Conservation (phyloP, 805 yeast genomes). For the Lipomyces sp. region DNA sequence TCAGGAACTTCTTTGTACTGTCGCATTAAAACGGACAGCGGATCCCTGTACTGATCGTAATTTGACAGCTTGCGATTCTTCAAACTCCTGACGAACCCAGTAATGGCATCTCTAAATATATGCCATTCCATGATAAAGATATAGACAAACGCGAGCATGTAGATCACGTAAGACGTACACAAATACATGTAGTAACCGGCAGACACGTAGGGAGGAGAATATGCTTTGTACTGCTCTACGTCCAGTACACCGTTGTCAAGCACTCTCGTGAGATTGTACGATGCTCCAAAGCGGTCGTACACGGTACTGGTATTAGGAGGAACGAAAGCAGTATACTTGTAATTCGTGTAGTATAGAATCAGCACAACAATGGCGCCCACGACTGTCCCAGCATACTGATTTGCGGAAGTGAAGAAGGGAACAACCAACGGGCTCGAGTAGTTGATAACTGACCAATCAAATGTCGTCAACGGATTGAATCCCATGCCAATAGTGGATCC, state of each 20-base stretch:
- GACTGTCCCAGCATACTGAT: conserved; percentile 46
- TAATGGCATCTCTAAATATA: conserved; percentile 16
- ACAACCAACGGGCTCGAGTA: conserved; percentile 46
- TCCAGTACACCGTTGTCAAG: conserved; percentile 52
- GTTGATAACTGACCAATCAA: conserved; percentile 64
- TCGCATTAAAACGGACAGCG: conserved; percentile 58
- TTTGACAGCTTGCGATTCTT: conserved; percentile 15
- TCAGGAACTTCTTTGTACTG: conserved; percentile 72
- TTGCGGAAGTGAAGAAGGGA: conserved; percentile 53
- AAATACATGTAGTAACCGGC: conserved; percentile 60
- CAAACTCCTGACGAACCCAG: conserved; percentile 16
- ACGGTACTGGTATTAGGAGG: conserved; percentile 55
- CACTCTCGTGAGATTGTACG: conserved; percentile 57
- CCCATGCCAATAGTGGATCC: conserved; percentile 69
- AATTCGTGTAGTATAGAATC: conserved; percentile 57
- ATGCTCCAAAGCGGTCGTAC: conserved; percentile 41
- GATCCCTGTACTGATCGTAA: conserved; percentile 21
- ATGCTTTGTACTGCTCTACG: conserved; percentile 54
- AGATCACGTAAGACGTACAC: conserved; percentile 58
- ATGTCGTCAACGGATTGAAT: conserved; percentile 64
- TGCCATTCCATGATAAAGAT: conserved; percentile 50
- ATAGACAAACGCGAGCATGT: conserved; percentile 59
- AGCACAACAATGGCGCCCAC: conserved; percentile 59
- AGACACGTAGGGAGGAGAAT: conserved; percentile 63
- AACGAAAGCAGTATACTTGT: conserved; percentile 51